Conservation (phyloP, 2,329 filamentous ascomycete genomes). For the Diplocarpon rosae region DNA sequence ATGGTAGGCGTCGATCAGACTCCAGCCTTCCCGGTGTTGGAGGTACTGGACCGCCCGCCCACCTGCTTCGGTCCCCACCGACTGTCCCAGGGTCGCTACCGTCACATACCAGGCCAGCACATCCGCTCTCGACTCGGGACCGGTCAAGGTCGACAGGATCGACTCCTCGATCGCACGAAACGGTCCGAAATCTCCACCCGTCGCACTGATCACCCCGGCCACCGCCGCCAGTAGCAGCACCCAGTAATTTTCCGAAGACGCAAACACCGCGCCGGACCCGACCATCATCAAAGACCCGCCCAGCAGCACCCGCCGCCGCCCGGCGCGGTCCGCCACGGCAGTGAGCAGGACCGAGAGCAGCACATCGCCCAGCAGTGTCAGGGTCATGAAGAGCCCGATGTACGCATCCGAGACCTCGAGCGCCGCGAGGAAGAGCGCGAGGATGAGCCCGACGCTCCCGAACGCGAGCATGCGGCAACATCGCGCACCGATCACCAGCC, state of each 20-base stretch:
- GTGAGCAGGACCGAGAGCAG: slow-evolving; percentile 46
- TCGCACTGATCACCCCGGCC: slow-evolving; percentile 49
- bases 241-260: slow-evolving; percentile 42
- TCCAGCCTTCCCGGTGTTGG: slow-evolving; percentile 33
- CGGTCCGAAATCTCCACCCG: slow-evolving; percentile 50
- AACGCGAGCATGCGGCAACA: slow-evolving; percentile 52
- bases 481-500: slow-evolving; percentile 44
- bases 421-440: slow-evolving; percentile 43
- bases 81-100: slow-evolving; percentile 45
- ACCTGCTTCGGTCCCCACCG: slow-evolving; percentile 44
- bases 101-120: slow-evolving; percentile 51
- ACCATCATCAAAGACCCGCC: slow-evolving; percentile 44
- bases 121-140: slow-evolving; percentile 35
- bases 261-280: slow-evolving; percentile 43
- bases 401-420: slow-evolving; percentile 38
- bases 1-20: slow-evolving; percentile 38
- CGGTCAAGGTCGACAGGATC: slow-evolving; percentile 42
- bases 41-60: slow-evolving; percentile 47
- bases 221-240: slow-evolving; percentile 44
- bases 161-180: slow-evolving; percentile 51
- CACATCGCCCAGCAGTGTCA: slow-evolving; percentile 49
- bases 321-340: slow-evolving; percentile 44
- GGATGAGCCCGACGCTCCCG: slow-evolving; percentile 43
- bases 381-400: slow-evolving; percentile 54
- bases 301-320: slow-evolving; percentile 39